These are phyloP conservation scores for Aspergillus pseudotamarii DNA, from an alignment of 2,329 filamentous ascomycete species.

Conservation along the genomic window DNA sequence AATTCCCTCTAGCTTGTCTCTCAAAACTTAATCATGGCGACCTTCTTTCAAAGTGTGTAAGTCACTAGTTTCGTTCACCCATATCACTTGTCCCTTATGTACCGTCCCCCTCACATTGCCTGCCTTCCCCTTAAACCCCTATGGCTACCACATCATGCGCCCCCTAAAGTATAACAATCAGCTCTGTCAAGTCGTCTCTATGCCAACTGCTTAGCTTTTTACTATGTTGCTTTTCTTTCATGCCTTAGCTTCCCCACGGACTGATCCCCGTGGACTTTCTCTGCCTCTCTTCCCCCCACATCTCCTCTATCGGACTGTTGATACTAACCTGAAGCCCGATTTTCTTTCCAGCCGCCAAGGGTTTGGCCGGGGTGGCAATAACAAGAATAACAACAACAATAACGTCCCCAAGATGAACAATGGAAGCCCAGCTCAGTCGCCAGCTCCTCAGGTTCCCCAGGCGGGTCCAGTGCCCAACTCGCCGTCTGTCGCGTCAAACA, in stretches of 20 bases:
- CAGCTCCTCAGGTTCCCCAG: slow-evolving; percentile 32
- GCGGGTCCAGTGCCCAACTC: slow-evolving; percentile 40
- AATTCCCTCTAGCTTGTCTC: background rate
- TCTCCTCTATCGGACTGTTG: slow-evolving; percentile 13
- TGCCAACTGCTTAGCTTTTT: background rate
- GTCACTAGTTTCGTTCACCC: slow-evolving; percentile 26
- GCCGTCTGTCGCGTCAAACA: slow-evolving; percentile 41
- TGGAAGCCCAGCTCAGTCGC: slow-evolving; percentile 34
- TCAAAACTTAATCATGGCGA: slow-evolving; percentile 42
- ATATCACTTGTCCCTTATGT: slow-evolving; percentile 16
- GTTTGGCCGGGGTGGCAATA: slow-evolving; percentile 51
- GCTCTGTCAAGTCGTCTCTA: background rate
- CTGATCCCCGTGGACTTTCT: background rate
- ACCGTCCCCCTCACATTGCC: slow-evolving; percentile 22
- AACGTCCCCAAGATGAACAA: slow-evolving; percentile 44
- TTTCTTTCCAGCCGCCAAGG: slow-evolving; percentile 47
- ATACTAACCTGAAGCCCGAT: slow-evolving; percentile 32
- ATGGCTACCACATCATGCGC: slow-evolving; percentile 8
- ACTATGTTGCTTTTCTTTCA: slow-evolving; percentile 7
- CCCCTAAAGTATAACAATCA: slow-evolving; percentile 2
- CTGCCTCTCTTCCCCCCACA: slow-evolving; percentile 12
- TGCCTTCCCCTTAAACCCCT: slow-evolving; percentile 27
- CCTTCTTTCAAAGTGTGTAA: slow-evolving; percentile 55
- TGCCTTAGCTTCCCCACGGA: slow-evolving; percentile 1
- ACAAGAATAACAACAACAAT: slow-evolving; percentile 43